Evolutionary conservation across 208 protist genomes (phyloP).

Genomic region (Acanthamoeba castellanii): DNA sequence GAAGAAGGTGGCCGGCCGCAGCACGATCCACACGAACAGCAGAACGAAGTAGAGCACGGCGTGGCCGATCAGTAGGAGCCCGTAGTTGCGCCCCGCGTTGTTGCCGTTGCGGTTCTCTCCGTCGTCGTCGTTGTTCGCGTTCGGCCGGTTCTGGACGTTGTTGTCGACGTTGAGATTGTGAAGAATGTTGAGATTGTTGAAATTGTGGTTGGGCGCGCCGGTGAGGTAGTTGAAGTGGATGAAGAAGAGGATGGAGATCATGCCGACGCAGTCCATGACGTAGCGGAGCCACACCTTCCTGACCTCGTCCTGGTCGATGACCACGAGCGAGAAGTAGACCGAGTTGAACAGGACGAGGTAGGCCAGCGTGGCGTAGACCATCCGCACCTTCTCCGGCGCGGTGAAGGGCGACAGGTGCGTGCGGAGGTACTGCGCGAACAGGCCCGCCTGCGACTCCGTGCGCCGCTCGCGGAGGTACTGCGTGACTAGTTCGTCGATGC

Average conservation of each 20-base stretch:
- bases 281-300: conserved; percentile 21
- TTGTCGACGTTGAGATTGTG: neutral
- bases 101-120: neutral
- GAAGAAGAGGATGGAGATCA: conserved; percentile 51
- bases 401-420: conserved; percentile 28
- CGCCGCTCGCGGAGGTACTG: neutral
- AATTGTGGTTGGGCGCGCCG: neutral
- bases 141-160: neutral
- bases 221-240: conserved; percentile 49
- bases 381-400: conserved; percentile 30
- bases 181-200: neutral
- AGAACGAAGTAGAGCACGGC: conserved; percentile 30
- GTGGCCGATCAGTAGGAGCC: conserved; percentile 26
- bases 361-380: conserved; percentile 15
- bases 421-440: conserved; percentile 26
- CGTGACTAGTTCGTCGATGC: neutral
- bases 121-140: neutral
- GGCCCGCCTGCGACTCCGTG: neutral
- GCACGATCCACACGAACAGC: conserved; percentile 32
- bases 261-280: conserved; percentile 40
- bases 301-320: conserved; percentile 31
- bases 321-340: conserved; percentile 47
- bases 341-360: conserved; percentile 37
- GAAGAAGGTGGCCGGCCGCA: conserved; percentile 23
- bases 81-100: conserved; percentile 24